phyloP scores from a whole-genome alignment of 805 yeast genomes.

The Ogataea henricii region DNA sequence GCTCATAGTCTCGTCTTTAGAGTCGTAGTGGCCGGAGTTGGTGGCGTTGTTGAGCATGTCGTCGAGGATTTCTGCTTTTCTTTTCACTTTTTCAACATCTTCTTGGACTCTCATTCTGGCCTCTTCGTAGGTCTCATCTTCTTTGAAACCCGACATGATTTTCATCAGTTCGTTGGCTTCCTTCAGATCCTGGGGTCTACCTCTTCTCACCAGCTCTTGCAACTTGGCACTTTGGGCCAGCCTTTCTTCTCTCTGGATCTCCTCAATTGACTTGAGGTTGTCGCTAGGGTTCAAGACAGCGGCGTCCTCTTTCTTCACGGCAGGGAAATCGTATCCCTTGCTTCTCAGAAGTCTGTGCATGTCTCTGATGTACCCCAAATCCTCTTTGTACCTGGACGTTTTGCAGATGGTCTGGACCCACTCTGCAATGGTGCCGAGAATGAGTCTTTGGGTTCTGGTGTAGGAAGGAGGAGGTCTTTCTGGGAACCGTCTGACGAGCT shows the following conservation, averaged over 20 bases:
- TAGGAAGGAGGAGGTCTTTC: slow-evolving; percentile 90
- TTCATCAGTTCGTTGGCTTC: slow-evolving; percentile 98
- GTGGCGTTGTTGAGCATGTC: slow-evolving; percentile 73
- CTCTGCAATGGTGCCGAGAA: slow-evolving; percentile 90
- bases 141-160: slow-evolving; percentile 96
- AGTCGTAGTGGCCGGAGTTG: slow-evolving; percentile 41
- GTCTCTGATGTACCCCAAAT: slow-evolving; percentile 87
- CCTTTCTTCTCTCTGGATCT: slow-evolving; percentile 88
- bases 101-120: slow-evolving; percentile 78
- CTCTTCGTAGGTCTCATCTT: slow-evolving; percentile 68
- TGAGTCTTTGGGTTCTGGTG: slow-evolving; percentile 77
- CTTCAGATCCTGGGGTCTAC: slow-evolving; percentile 90
- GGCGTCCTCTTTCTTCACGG: slow-evolving; percentile 83
- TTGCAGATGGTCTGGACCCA: slow-evolving; percentile 96
- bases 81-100: slow-evolving; percentile 78
- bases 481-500: slow-evolving; percentile 89
- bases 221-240: slow-evolving; percentile 92
- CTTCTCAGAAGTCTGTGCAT: slow-evolving; percentile 89
- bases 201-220: slow-evolving; percentile 93
- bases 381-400: slow-evolving; percentile 87
- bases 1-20: slow-evolving; percentile 66
- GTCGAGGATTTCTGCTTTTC: slow-evolving; percentile 83
- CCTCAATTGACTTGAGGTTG: slow-evolving; percentile 82
- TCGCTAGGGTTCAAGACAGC: slow-evolving; percentile 92
- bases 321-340: slow-evolving; percentile 94